Percentiles rank a stretch among this genome's conserved stretches.
phyloP scores from a whole-genome alignment of 352 stramenopile species.

The Pilasporangium apinafurcum region DNA sequence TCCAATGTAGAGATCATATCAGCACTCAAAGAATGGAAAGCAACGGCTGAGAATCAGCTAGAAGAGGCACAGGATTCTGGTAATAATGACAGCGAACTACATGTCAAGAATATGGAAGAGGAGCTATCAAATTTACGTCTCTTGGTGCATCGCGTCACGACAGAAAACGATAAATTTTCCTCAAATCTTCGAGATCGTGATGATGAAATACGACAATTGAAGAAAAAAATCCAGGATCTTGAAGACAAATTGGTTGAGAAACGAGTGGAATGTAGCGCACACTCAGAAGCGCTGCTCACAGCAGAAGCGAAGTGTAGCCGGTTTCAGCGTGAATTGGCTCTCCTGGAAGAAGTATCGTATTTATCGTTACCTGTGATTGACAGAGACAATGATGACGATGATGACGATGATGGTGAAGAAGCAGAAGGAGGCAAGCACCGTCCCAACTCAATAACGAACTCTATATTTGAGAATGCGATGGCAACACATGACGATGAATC shows the following conservation, averaged over 20 bases:
- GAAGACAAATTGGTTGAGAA: slow-evolving; percentile 30
- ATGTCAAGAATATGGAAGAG: slow-evolving; percentile 35
- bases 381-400: slow-evolving; percentile 56
- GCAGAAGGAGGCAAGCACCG: slow-evolving; percentile 14
- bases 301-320: slow-evolving; percentile 57
- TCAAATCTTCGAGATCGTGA: not conserved
- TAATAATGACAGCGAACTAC: too few relatives aligned
- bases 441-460: too few relatives aligned
- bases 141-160: slow-evolving; percentile 14
- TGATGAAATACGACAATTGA: slow-evolving; percentile 16
- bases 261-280: slow-evolving; percentile 32
- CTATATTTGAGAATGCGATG: slow-evolving; percentile 1
- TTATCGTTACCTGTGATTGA: slow-evolving; percentile 66
- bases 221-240: slow-evolving; percentile 29
- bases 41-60: slow-evolving; percentile 26
- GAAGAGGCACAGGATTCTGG: slow-evolving; percentile 29
- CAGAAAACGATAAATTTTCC: slow-evolving; percentile 15
- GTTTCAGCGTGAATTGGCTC: slow-evolving; percentile 61
- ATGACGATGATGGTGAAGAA: slow-evolving; percentile 47
- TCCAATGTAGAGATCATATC: slow-evolving; percentile 33
- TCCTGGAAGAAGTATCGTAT: slow-evolving; percentile 75
- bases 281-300: slow-evolving; percentile 56
- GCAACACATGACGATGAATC: not conserved
- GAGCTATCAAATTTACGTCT: slow-evolving; percentile 21
- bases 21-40: slow-evolving; percentile 42